Percentiles rank a stretch among this genome's conserved stretches.
These are phyloP conservation scores for Spatholobus suberectus DNA, from an alignment of 306 rosid species.

Conservation along the genomic window DNA sequence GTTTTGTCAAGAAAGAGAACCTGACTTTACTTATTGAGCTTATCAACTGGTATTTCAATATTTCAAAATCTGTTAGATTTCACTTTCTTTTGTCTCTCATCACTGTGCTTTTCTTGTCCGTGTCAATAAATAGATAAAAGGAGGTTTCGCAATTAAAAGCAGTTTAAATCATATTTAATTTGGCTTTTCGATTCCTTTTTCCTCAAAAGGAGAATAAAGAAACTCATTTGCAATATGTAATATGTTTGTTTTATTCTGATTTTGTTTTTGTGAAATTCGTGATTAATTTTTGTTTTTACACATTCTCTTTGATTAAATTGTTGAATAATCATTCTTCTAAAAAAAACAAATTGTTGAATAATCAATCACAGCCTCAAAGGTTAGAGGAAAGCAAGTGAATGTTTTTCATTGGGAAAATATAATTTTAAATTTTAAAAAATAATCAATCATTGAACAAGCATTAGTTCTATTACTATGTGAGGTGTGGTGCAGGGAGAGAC, in stretches of 20 bases:
- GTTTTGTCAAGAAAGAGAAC: slow-evolving; percentile 38
- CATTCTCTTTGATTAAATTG: background rate
- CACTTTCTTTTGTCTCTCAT: slow-evolving; percentile 28
- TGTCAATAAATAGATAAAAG: background rate
- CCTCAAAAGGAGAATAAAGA: background rate
- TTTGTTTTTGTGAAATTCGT: background rate
- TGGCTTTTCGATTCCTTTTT: slow-evolving; percentile 14
- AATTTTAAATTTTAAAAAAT: background rate
- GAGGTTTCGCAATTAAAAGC: background rate
- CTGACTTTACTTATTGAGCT: slow-evolving; percentile 10
- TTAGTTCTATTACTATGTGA: background rate
- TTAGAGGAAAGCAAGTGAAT: background rate
- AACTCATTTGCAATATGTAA: background rate
- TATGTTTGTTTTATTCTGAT: background rate
- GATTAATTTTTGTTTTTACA: background rate
- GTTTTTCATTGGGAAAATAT: background rate
- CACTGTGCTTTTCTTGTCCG: slow-evolving; percentile 34
- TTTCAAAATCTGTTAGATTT: slow-evolving; percentile 10
- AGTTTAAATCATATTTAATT: background rate
- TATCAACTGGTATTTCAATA: slow-evolving; percentile 5
- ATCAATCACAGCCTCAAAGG: background rate
- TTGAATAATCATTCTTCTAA: background rate
- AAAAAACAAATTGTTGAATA: background rate
- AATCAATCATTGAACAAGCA: background rate
- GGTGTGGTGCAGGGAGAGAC: background rate